Base-by-base conservation (phyloP, 306 rosid genomes). In the Casuarina glauca region DNA sequence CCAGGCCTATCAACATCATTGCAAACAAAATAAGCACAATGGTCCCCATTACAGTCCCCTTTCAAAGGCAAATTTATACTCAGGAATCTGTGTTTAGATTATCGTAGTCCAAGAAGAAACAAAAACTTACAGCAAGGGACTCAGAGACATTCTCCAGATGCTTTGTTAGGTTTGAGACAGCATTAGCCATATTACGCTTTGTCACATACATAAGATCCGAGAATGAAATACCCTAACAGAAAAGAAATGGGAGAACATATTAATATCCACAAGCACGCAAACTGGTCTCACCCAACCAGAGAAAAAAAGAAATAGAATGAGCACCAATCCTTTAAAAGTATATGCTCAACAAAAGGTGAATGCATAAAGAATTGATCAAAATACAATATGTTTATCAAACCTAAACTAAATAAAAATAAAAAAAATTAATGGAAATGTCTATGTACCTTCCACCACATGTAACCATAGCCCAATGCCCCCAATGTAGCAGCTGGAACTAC, bases 381-480 rank as follows among this genome's bases (percentile, higher is more conserved):
- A 41, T 9, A 38, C 38, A 58, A 20, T 19, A 58, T 26, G 13
- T 20, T 58, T 9, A 26, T 0, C 4, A 57, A 13, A 57, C 2
- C 2, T 54, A 74, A 77, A 72, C 36, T 64, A 74, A 77, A 15
- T 6, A n/a, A 75, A 41, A 16, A 51, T 12, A 67, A n/a, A 75
- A 41, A 16, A 51, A n/a, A 67, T 17, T 54, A 38, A 17, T 63
- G 41, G 62, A 43, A 17, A 78, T 13, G 58, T 39, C 15, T 67
- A 78, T 35, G 46, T 72, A 96, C 99, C 99, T 93, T 96, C 98
- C 91, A 93, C 96, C 96, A 83, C 99, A 96, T 93, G 91, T 96
- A 96, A 61, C 94, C 96, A 69, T 96, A 96, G 73, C 99, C 97
- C 83, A 88, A 43, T 36, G 86, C 98, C 48, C 98, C 99, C 75